phyloP scores from a whole-genome alignment of 2,329 filamentous ascomycete species.

The Fusarium nematophilum region DNA sequence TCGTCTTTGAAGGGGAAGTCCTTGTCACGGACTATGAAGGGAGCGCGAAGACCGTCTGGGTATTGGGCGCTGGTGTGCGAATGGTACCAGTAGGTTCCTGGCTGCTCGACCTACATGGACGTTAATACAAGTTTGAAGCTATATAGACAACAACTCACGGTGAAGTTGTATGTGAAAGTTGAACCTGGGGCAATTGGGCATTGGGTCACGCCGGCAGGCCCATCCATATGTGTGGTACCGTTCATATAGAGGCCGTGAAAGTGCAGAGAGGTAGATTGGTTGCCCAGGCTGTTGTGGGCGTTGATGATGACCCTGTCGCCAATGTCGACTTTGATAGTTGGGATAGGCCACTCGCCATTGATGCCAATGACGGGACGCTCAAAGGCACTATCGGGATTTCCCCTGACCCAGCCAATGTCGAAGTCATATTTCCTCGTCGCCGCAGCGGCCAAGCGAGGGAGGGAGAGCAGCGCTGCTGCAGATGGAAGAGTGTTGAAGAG shows the following conservation, averaged over 20 bases:
- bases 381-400: conserved; percentile 75
- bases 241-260: conserved; percentile 81
- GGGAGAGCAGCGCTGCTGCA: conserved; percentile 32
- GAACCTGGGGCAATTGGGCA: conserved; percentile 72
- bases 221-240: conserved; percentile 77
- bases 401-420: conserved; percentile 76
- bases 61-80: conserved; percentile 76
- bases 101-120: conserved; percentile 64
- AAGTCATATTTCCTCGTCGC: conserved; percentile 71
- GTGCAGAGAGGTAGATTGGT: conserved; percentile 72
- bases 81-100: conserved; percentile 85
- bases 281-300: conserved; percentile 68
- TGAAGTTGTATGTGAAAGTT: conserved; percentile 77
- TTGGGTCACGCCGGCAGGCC: conserved; percentile 73
- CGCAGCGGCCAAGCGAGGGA: conserved; percentile 40
- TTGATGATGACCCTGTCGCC: conserved; percentile 72
- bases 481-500: conserved; percentile 19
- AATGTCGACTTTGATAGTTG: conserved; percentile 69
- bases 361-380: conserved; percentile 77
- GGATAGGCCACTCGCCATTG: conserved; percentile 81
- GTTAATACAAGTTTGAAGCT: not conserved
- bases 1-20: conserved; percentile 65
- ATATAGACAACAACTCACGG: conserved; percentile 52
- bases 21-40: conserved; percentile 73
- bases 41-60: conserved; percentile 74